phyloP scores from a whole-genome alignment of 306 rosid genomes.

The Chamaecrista fasciculata region DNA sequence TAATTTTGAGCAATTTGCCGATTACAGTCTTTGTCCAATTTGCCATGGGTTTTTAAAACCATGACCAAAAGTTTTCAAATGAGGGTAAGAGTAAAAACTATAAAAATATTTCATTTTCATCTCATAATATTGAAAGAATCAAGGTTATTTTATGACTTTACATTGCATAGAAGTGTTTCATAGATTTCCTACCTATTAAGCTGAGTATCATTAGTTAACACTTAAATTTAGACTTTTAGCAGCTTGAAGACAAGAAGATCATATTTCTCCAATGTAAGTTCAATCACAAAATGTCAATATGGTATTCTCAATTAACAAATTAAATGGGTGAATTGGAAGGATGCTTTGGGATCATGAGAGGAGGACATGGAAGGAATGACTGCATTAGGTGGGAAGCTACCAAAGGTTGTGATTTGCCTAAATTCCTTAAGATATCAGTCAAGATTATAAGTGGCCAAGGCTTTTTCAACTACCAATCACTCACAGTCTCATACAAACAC shows the following conservation, averaged over 20 bases:
- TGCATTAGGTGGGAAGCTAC: not conserved
- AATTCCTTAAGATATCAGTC: not conserved
- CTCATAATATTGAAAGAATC: not conserved
- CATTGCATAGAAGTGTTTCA: not conserved
- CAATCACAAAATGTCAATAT: too few relatives aligned
- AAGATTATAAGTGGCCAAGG: not conserved
- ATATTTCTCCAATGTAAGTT: not conserved
- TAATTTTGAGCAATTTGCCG: not conserved
- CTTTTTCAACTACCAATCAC: not conserved
- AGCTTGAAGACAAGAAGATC: conserved; percentile 16
- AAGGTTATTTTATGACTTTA: not conserved
- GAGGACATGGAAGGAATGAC: not conserved
- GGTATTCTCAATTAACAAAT: too few relatives aligned
- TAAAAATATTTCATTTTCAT: not conserved
- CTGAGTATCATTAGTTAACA: conserved; percentile 2
- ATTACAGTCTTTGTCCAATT: conserved; percentile 7
- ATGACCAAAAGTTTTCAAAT: not conserved
- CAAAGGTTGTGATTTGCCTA: not conserved
- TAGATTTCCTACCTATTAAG: not conserved
- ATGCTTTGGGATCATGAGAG: not conserved
- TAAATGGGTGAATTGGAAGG: not conserved
- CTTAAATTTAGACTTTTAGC: not conserved
- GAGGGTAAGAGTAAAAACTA: not conserved
- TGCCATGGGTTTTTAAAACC: not conserved
- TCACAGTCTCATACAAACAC: too few relatives aligned